These are phyloP conservation scores for Sporothrix pallida DNA, from an alignment of 2,329 filamentous ascomycete genomes.

Conservation along the genomic window DNA sequence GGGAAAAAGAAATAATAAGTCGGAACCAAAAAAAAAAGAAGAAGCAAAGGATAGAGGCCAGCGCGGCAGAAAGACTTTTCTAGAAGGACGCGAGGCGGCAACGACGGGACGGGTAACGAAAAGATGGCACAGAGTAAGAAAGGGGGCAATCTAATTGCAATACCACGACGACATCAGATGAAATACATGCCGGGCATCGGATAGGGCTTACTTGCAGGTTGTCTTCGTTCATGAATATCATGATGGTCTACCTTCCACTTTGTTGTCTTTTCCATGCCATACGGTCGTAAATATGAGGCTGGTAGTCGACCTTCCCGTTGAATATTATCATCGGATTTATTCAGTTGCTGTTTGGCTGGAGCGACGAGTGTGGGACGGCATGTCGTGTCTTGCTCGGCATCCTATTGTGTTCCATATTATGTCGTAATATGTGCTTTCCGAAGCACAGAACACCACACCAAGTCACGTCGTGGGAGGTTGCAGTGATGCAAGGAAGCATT, in stretches of 20 bases:
- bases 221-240: background rate
- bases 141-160: background rate
- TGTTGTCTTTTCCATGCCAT: background rate
- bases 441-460: too few relatives aligned
- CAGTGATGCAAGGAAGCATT: constrained; percentile 32
- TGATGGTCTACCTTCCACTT: background rate
- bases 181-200: background rate
- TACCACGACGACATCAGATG: background rate
- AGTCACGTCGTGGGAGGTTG: background rate
- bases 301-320: too few relatives aligned
- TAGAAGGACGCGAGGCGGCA: constrained; percentile 5
- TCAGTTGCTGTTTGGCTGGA: too few relatives aligned
- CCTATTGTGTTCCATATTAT: background rate
- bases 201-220: constrained; percentile 5
- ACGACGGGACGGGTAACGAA: background rate
- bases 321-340: too few relatives aligned
- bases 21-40: background rate
- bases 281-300: background rate
- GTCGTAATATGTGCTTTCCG: background rate
- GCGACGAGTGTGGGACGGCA: background rate
- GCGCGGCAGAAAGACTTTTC: background rate
- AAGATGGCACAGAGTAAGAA: background rate
- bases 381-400: constrained; percentile 15
- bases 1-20: background rate
- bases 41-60: background rate